Conservation (phyloP, 805 yeast species). For the Starmera dryadoides region DNA sequence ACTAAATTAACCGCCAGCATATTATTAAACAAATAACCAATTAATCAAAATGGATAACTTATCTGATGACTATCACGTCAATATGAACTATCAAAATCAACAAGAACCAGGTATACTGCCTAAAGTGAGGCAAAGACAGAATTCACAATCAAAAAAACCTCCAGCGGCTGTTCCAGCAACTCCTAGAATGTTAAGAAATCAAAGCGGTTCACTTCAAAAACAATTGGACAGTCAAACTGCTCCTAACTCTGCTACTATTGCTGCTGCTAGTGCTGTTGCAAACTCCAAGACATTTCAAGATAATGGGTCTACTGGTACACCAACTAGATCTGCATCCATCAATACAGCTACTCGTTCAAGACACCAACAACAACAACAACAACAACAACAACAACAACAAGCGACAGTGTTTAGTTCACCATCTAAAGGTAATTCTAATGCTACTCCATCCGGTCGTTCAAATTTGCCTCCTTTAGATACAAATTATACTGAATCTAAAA, state of each 20-base stretch:
- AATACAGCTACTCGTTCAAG: no score
- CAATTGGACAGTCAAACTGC: neutral
- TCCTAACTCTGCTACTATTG: conserved; percentile 4
- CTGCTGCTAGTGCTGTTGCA: conserved; percentile 1
- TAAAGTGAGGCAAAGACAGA: conserved; percentile 14
- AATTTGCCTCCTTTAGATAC: conserved; percentile 7
- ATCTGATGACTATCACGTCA: conserved; percentile 17
- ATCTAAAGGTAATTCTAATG: no score
- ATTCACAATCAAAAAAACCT: conserved; percentile 7
- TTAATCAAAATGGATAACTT: neutral
- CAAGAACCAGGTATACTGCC: conserved; percentile 12
- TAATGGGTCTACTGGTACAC: no score
- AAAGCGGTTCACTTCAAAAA: conserved; percentile 30
- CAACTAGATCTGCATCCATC: no score
- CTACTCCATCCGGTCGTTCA: conserved; percentile 10
- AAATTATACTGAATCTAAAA: neutral
- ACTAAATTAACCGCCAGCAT: neutral
- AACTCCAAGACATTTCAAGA: no score
- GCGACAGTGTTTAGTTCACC: no score
- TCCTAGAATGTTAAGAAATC: conserved; percentile 60
- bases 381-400: conserved; percentile 5
- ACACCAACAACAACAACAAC: no score
- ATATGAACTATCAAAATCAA: conserved; percentile 13
- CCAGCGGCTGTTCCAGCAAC: conserved; percentile 48
- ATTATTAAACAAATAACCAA: no score